Base-by-base conservation (phyloP, 2,329 filamentous ascomycete genomes). In the Penicillium sp. region DNA sequence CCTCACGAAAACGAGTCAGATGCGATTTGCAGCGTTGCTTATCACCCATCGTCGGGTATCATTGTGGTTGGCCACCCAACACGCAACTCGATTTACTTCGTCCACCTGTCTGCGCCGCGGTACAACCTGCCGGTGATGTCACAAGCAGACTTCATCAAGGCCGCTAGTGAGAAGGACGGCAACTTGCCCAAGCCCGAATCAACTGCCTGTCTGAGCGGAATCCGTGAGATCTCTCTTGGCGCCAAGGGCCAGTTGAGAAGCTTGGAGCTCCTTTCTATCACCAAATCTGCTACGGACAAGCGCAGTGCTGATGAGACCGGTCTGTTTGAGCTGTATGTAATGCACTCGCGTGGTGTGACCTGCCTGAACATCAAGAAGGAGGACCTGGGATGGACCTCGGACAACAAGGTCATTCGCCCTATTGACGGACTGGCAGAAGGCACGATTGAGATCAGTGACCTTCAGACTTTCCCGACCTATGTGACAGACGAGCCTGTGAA, bases 331-430 rank as follows among this genome's bases (percentile, higher is more conserved):
- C 77, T 98, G 8, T 98, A 98, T 66, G 86, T 89, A 26, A 95
- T 96, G 85, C 91, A 98, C 69, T 96, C 93, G 9, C 94, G 89
- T 72, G 93, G 93, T 51, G 89, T 97, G n/a, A 90, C 90, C 14
- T 91, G 87, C 60, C 68, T 97, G 43, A 84, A 83, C 54, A 82
- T 98, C 66, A 91, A 86, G 67, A 88, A 91, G 65, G 81, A 84
- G 42, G 91, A 97, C 69, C 76, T 98, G 40, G 93, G 94, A 24
- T 97, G 90, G 90, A 86, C 85, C 58, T 81, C 82, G 58, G 88
- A 96, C 52, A 91, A 89, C 70, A 95, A 94, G 74, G 87, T 95
- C 43, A 75, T 95, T 31, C 75, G 84, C 44, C 78, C 86, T 0
- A 80, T 93, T 31, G 84, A 95, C 67, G 90, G 88, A 2, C 77